A percentile compares a stretch with the other conserved stretches of the same genome.
phyloP scores from a whole-genome alignment of 129 eudicot species.

The Heracleum sosnowskyi region DNA sequence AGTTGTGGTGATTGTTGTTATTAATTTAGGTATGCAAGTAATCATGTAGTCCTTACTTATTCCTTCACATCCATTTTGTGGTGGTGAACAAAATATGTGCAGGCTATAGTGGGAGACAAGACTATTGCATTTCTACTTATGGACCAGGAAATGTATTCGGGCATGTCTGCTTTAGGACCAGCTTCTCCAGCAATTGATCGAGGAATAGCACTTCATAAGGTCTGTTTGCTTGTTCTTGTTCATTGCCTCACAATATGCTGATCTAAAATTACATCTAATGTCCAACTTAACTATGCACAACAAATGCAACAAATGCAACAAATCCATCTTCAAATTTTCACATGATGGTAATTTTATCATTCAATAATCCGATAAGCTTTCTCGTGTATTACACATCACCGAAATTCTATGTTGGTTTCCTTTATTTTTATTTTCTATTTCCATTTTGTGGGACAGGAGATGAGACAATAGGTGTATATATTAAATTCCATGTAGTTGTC shows the following conservation, averaged over 20 bases:
- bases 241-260: neutral
- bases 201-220: conserved; percentile 99
- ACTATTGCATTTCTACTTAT: conserved; percentile 85
- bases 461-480: neutral
- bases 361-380: neutral
- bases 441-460: neutral
- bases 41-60: neutral
- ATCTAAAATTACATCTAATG: neutral
- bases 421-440: neutral
- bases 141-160: conserved; percentile 91
- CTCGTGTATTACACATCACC: neutral
- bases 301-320: neutral
- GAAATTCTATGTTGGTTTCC: neutral
- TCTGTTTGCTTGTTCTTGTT: conserved; percentile 18
- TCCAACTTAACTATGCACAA: neutral
- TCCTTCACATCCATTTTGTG: conserved; percentile 8
- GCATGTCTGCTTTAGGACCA: conserved; percentile 83
- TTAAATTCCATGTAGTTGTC: neutral
- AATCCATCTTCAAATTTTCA: neutral
- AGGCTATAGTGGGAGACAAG: conserved; percentile 97
- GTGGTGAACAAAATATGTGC: conserved; percentile 17
- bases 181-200: conserved; percentile 81
- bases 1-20: neutral
- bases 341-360: neutral
- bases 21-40: neutral